Percentiles rank a stretch among this genome's conserved stretches.
Evolutionary conservation across 2,329 filamentous ascomycete species (phyloP).

Genomic region (Purpureocillium lavendulum): DNA sequence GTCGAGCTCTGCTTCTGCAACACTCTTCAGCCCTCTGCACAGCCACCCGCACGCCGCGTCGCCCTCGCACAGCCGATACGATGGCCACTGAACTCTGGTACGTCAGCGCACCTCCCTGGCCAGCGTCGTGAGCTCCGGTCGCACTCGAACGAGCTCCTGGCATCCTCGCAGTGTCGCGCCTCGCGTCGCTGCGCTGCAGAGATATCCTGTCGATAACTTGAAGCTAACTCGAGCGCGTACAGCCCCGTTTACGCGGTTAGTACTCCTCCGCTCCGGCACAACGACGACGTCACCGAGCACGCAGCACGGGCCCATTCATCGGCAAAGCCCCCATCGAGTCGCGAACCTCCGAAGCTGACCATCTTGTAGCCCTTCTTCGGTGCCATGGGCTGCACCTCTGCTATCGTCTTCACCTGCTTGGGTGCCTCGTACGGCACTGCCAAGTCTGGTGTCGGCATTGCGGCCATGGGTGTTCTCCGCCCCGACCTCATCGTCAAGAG

Average conservation of each 20-base stretch:
- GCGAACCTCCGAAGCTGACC: constrained; percentile 21
- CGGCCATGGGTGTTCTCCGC: constrained; percentile 94
- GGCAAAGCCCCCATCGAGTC: constrained; percentile 9
- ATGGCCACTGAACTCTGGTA: constrained; percentile 82
- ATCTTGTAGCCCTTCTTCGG: constrained; percentile 74
- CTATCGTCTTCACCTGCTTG: constrained; percentile 94
- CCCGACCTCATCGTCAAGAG: constrained; percentile 99
- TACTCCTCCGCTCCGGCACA: constrained; percentile 30
- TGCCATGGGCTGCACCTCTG: constrained; percentile 94
- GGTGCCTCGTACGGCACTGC: constrained; percentile 97
- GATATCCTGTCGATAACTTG: constrained; percentile 4
- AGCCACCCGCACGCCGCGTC: constrained; percentile 8
- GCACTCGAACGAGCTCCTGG: constrained; percentile 20
- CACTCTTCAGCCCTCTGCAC: constrained; percentile 5
- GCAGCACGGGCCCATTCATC: constrained; percentile 10
- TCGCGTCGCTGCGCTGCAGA: not conserved
- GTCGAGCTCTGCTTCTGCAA: constrained; percentile 2
- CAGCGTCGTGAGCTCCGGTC: constrained; percentile 18
- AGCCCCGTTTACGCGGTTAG: constrained; percentile 99
- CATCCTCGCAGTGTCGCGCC: constrained; percentile 11
- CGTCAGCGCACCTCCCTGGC: constrained; percentile 34
- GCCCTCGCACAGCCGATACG: constrained; percentile 32
- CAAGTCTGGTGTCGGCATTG: constrained; percentile 98
- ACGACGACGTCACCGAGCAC: constrained; percentile 19
- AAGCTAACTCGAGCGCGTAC: constrained; percentile 34